Evolutionary conservation across 805 yeast genomes (phyloP).

Genomic region (Wickerhamomyces rabaulensis): DNA sequence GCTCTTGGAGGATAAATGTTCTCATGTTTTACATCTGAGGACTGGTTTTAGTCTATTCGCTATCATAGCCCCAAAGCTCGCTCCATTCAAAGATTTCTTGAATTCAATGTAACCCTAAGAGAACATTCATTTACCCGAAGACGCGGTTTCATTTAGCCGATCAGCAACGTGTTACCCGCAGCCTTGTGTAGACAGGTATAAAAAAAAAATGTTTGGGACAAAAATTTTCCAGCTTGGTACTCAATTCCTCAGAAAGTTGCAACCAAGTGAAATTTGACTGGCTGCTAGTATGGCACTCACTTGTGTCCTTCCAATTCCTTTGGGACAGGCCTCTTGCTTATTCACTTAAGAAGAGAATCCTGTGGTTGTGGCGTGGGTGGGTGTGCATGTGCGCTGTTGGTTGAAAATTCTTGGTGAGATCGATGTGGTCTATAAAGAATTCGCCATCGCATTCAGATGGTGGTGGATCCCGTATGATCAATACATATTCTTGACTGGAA

Average conservation of each 20-base stretch:
- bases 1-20: too few relatives aligned
- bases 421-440: conserved; percentile 7
- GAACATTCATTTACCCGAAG: background rate
- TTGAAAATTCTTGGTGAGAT: conserved; percentile 7
- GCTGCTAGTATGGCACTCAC: background rate
- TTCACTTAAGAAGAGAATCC: conserved; percentile 9
- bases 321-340: conserved; percentile 9
- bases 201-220: background rate
- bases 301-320: background rate
- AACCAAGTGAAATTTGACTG: conserved; percentile 7
- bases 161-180: background rate
- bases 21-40: too few relatives aligned
- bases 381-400: conserved; percentile 4
- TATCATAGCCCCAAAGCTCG: too few relatives aligned
- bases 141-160: background rate
- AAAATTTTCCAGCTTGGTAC: background rate
- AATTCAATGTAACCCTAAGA: too few relatives aligned
- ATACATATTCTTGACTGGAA: conserved; percentile 2
- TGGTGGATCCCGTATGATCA: conserved; percentile 13
- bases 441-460: conserved; percentile 6
- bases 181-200: background rate
- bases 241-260: conserved; percentile 8
- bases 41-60: too few relatives aligned
- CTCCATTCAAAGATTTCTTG: too few relatives aligned
- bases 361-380: conserved; percentile 1